A percentile compares a stretch with the other conserved stretches of the same genome.
Evolutionary conservation across 164 flowering plant genomes (phyloP).

Genomic region (Tetrastigma voinierianum): DNA sequence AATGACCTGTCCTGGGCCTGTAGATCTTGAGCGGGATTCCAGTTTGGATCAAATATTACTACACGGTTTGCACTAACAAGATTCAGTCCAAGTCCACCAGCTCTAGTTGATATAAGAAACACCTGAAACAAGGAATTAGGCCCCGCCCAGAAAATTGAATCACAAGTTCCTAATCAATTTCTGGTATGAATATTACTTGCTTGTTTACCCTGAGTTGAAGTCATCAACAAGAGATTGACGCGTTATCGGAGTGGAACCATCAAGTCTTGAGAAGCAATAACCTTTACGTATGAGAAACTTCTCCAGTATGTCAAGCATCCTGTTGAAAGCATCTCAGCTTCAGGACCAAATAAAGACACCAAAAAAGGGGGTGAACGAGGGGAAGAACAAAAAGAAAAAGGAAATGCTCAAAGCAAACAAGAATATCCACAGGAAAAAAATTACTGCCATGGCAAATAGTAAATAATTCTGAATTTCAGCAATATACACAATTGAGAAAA

Average conservation of each 20-base stretch:
- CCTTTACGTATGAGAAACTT: conserved; percentile 90
- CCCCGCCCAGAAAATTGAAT: neutral
- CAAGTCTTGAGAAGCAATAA: conserved; percentile 84
- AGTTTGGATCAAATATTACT: conserved; percentile 95
- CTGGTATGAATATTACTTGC: conserved; percentile 41
- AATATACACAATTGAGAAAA: too few relatives aligned
- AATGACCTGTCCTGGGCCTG: conserved; percentile 98
- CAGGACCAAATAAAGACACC: neutral
- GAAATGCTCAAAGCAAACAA: neutral
- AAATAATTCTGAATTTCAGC: too few relatives aligned
- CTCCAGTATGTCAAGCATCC: conserved; percentile 96
- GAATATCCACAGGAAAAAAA: neutral
- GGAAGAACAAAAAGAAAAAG: neutral
- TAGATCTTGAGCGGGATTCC: conserved; percentile 96
- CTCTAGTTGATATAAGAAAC: conserved; percentile 93
- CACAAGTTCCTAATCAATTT: neutral
- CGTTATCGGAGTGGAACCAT: conserved; percentile 88
- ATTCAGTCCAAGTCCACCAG: conserved; percentile 97
- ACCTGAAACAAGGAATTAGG: conserved; percentile 45
- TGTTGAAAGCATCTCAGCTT: conserved; percentile 20
- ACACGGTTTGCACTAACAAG: conserved; percentile 94
- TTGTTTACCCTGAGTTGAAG: conserved; percentile 90
- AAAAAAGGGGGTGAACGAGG: too few relatives aligned
- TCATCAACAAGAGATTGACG: conserved; percentile 96
- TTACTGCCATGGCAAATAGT: neutral